A percentile compares a stretch with the other conserved stretches of the same genome.
phyloP scores from a whole-genome alignment of 352 stramenopile species.

The Saprolegnia diclina region DNA sequence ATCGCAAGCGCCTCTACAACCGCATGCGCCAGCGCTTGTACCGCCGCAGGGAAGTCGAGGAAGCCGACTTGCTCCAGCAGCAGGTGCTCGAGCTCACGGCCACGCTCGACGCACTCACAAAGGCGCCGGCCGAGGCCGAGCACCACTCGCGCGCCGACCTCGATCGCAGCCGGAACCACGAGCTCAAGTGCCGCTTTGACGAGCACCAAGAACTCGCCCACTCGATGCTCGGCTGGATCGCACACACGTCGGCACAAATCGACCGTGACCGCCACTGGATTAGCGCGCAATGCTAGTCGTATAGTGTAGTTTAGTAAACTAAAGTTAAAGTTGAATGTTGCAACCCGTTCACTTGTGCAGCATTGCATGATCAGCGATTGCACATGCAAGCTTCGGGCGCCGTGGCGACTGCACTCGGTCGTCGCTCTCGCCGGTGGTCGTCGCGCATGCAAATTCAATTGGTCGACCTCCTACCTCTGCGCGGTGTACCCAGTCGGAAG shows the following conservation, averaged over 20 bases:
- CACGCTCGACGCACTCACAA: background rate
- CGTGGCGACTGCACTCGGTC: no score
- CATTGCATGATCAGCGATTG: no score
- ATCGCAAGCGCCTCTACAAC: conserved; percentile 26
- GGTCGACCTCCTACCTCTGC: no score
- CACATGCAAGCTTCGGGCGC: no score
- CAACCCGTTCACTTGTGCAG: no score
- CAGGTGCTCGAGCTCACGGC: background rate
- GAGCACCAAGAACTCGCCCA: background rate
- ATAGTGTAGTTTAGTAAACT: no score
- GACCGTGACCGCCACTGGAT: conserved; percentile 1
- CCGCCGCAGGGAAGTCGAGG: conserved; percentile 16
- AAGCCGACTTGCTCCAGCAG: conserved; percentile 10
- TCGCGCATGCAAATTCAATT: no score
- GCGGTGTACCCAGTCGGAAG: no score
- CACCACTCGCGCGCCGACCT: background rate
- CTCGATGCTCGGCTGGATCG: background rate
- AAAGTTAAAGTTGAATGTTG: no score
- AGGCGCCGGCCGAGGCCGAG: background rate
- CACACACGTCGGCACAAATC: conserved; percentile 1
- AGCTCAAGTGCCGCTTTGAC: conserved; percentile 10
- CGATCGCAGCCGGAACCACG: background rate
- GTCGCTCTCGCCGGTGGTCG: no score
- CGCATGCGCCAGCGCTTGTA: conserved; percentile 24
- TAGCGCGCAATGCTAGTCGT: background rate